Conservation (phyloP, 2,329 filamentous ascomycete genomes). For the Akanthomyces uredinophilus region DNA sequence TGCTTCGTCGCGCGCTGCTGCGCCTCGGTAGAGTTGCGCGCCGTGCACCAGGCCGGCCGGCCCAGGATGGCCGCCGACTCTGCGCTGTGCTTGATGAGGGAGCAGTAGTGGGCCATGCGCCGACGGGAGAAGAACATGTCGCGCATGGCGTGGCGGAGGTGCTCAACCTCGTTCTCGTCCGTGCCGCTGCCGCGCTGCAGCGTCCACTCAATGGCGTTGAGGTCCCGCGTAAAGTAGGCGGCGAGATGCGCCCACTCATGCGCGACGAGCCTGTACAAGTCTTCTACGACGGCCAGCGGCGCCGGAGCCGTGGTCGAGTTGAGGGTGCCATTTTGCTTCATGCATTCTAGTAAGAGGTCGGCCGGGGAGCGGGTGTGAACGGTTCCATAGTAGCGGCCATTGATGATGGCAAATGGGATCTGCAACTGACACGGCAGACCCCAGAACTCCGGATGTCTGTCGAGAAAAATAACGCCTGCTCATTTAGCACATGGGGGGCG, state of each 20-base stretch:
- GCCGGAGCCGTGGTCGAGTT: not conserved
- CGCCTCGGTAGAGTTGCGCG: slow-evolving; percentile 1
- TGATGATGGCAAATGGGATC: slow-evolving; percentile 8
- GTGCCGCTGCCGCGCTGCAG: slow-evolving; percentile 13
- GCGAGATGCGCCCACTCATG: slow-evolving; percentile 15
- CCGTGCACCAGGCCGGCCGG: slow-evolving; percentile 10
- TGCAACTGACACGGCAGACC: slow-evolving; percentile 9
- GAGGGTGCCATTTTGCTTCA: slow-evolving; percentile 2
- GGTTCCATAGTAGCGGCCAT: slow-evolving; percentile 8
- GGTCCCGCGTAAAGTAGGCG: slow-evolving; percentile 15
- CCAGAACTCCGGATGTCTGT: slow-evolving; percentile 10
- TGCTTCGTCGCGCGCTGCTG: not conserved
- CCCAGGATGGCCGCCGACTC: not conserved
- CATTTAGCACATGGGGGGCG: not conserved
- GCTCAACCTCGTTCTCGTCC: not conserved
- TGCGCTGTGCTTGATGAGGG: slow-evolving; percentile 4
- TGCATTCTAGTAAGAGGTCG: slow-evolving; percentile 3
- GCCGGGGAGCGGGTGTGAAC: slow-evolving; percentile 7
- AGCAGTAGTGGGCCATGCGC: slow-evolving; percentile 11
- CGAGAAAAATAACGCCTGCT: slow-evolving; percentile 10
- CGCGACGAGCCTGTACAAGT: slow-evolving; percentile 5
- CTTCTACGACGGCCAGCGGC: slow-evolving; percentile 8
- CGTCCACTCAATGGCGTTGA: slow-evolving; percentile 16
- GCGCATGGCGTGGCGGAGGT: slow-evolving; percentile 14
- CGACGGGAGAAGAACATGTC: slow-evolving; percentile 15